Evolutionary conservation across 805 yeast genomes (phyloP).

Genomic region (Candida parachauliodes): DNA sequence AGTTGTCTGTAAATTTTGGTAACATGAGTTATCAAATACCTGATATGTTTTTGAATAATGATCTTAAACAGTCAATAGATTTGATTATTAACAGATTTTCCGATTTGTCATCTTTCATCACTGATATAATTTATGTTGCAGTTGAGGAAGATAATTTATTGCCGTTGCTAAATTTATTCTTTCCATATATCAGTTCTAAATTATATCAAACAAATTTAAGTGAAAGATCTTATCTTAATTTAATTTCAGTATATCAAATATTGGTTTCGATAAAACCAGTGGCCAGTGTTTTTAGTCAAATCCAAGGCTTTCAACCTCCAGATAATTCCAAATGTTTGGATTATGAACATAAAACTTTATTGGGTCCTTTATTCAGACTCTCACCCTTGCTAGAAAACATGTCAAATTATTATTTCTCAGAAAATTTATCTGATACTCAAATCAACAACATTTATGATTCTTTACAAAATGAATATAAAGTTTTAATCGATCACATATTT

Average conservation of each 20-base stretch:
- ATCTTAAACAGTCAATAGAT: constrained; percentile 25
- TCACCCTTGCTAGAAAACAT: constrained; percentile 66
- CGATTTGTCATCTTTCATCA: constrained; percentile 39
- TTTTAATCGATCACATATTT: constrained; percentile 60
- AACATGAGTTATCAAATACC: constrained; percentile 66
- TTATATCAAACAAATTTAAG: constrained; percentile 41
- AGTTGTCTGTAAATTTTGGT: constrained; percentile 58
- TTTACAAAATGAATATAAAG: constrained; percentile 59
- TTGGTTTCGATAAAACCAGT: constrained; percentile 59
- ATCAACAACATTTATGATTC: constrained; percentile 52
- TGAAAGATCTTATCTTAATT: constrained; percentile 47
- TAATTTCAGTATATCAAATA: constrained; percentile 53
- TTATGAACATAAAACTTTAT: constrained; percentile 57
- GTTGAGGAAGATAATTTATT: constrained; percentile 62
- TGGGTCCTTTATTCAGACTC: constrained; percentile 74
- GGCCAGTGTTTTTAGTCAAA: constrained; percentile 55
- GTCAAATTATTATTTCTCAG: constrained; percentile 43
- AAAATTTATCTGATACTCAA: constrained; percentile 29
- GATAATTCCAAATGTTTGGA: constrained; percentile 42
- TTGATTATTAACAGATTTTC: constrained; percentile 19
- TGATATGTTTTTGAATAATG: constrained; percentile 50
- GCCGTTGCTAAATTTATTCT: constrained; percentile 55
- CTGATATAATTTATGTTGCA: constrained; percentile 55
- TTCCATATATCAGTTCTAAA: constrained; percentile 41
- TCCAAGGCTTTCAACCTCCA: constrained; percentile 51